Evolutionary conservation across 2,329 filamentous ascomycete genomes (phyloP).

Genomic region (Pyricularia sp.): DNA sequence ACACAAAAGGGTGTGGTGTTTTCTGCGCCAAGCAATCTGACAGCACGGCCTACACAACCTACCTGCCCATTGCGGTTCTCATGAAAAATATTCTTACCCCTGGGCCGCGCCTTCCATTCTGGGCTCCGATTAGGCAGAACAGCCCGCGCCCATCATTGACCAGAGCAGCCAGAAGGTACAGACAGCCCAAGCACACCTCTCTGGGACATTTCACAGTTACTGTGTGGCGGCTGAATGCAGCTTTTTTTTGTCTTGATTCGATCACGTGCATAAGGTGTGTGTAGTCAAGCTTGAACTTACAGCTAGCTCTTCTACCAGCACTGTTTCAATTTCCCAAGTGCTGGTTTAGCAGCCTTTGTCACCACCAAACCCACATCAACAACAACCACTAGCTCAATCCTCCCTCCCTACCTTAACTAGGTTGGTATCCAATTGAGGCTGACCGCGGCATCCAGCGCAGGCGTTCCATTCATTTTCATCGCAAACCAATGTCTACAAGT

Average conservation of each 20-base stretch:
- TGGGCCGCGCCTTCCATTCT: no score
- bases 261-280: background rate
- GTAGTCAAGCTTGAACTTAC: background rate
- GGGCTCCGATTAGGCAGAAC: no score
- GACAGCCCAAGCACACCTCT: background rate
- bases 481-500: background rate
- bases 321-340: background rate
- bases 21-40: background rate
- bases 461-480: background rate
- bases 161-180: background rate
- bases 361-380: background rate
- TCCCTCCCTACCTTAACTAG: no score
- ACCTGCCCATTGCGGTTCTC: background rate
- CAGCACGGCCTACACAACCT: background rate
- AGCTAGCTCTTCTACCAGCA: background rate
- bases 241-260: background rate
- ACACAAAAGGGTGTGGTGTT: background rate
- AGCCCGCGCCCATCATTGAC: no score
- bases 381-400: background rate
- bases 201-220: background rate
- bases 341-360: background rate
- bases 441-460: background rate
- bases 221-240: background rate
- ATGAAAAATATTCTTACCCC: no score
- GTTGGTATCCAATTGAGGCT: background rate